Conservation (phyloP, 768 basidiomycete genomes). For the Leucosporidium creatinivorum region DNA sequence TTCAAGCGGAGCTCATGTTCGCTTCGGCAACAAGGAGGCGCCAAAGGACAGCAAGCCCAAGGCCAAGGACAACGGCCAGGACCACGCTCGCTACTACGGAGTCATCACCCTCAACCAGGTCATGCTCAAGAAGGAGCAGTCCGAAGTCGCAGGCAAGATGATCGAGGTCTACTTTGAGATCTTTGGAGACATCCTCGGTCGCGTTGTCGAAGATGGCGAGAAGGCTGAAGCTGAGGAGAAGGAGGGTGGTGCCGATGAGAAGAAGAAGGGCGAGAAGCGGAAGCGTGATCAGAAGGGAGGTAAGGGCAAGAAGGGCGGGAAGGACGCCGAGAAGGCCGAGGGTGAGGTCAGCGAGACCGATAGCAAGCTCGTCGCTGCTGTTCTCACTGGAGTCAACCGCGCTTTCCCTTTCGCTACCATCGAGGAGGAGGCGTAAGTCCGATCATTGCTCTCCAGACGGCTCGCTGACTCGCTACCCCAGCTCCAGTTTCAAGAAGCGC, state of each 20-base stretch:
- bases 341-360: constrained; percentile 47
- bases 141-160: constrained; percentile 65
- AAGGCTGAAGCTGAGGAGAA: constrained; percentile 30
- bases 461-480: neutral
- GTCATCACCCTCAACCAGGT: constrained; percentile 93
- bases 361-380: constrained; percentile 76
- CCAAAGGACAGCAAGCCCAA: constrained; percentile 43
- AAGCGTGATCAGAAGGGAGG: constrained; percentile 14
- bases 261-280: constrained; percentile 25
- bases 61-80: constrained; percentile 40
- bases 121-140: constrained; percentile 59
- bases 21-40: constrained; percentile 44
- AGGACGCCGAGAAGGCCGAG: constrained; percentile 45
- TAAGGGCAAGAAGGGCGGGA: constrained; percentile 29
- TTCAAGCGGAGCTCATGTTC: constrained; percentile 44
- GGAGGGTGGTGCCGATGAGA: constrained; percentile 28
- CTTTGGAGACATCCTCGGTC: constrained; percentile 75
- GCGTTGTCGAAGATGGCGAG: constrained; percentile 39
- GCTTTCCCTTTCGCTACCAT: constrained; percentile 87
- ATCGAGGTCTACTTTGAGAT: constrained; percentile 91
- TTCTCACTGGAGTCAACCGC: constrained; percentile 89
- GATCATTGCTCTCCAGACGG: neutral
- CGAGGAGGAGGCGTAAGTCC: constrained; percentile 61
- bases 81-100: constrained; percentile 83
- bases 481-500: constrained; percentile 66